A percentile compares a stretch with the other conserved stretches of the same genome.
These are phyloP conservation scores for Colletotrichum kahawae DNA, from an alignment of 2,329 filamentous ascomycete genomes.

Conservation along the genomic window DNA sequence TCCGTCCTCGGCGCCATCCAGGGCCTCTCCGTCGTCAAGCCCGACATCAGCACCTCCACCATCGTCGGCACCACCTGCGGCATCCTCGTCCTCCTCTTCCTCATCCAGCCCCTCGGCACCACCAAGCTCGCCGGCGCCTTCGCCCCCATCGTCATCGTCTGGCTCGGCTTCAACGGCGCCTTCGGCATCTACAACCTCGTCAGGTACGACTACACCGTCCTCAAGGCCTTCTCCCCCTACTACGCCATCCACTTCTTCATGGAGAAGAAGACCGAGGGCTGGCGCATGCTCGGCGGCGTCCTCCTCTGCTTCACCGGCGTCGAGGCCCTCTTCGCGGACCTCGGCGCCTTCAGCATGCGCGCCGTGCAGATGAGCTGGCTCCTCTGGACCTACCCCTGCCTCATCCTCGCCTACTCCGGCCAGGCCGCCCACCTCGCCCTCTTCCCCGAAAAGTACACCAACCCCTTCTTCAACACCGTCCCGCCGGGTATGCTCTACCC, in stretches of 20 bases:
- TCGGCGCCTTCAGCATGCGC: conserved; percentile 73
- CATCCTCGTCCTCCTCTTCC: conserved; percentile 68
- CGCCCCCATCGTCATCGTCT: conserved; percentile 70
- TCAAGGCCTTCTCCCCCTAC: conserved; percentile 62
- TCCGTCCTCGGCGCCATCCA: conserved; percentile 74
- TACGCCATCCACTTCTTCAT: conserved; percentile 67
- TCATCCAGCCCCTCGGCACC: conserved; percentile 69
- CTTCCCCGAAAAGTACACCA: conserved; percentile 61
- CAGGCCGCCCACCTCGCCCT: conserved; percentile 75
- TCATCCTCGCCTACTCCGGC: conserved; percentile 69
- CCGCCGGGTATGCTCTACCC: conserved; percentile 73
- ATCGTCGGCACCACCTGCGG: conserved; percentile 69
- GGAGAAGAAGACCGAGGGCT: conserved; percentile 63
- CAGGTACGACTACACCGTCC: conserved; percentile 55
- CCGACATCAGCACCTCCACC: conserved; percentile 57
- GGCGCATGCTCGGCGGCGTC: conserved; percentile 72
- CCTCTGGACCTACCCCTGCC: conserved; percentile 69
- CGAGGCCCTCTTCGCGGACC: conserved; percentile 80
- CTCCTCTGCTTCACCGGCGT: conserved; percentile 78
- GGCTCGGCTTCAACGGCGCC: conserved; percentile 67
- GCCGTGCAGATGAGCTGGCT: conserved; percentile 80
- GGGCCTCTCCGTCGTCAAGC: conserved; percentile 62
- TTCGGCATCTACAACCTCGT: conserved; percentile 69
- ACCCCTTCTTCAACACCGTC: conserved; percentile 76
- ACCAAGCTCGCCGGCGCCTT: conserved; percentile 64